Conservation (phyloP, 2,329 filamentous ascomycete species). For the Aspergillus intermedius region DNA sequence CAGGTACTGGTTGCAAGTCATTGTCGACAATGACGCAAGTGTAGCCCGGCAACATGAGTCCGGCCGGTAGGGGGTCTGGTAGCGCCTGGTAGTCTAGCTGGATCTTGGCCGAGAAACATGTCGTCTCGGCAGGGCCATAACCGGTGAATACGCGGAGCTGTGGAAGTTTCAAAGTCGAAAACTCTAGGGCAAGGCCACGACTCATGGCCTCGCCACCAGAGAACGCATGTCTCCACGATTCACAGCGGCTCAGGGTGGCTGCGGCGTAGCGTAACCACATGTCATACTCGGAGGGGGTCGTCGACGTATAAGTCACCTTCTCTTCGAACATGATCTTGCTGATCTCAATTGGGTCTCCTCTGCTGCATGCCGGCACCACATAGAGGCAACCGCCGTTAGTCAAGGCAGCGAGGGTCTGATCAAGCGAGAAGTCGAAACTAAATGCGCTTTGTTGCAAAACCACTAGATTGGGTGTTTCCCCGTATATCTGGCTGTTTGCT, state of each 20-base stretch:
- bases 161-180: slow-evolving; percentile 3
- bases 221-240: background rate
- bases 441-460: background rate
- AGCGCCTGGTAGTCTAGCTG: slow-evolving; percentile 25
- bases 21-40: slow-evolving; percentile 31
- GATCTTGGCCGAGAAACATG: slow-evolving; percentile 3
- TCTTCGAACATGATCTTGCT: slow-evolving; percentile 9
- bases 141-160: slow-evolving; percentile 6
- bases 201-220: background rate
- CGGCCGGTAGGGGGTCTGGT: slow-evolving; percentile 38
- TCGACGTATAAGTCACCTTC: slow-evolving; percentile 12
- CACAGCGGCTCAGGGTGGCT: slow-evolving; percentile 7
- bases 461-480: background rate
- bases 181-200: background rate
- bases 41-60: slow-evolving; percentile 35
- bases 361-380: background rate
- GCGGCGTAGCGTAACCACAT: slow-evolving; percentile 10
- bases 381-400: slow-evolving; percentile 10
- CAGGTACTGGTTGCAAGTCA: slow-evolving; percentile 29
- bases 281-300: slow-evolving; percentile 16
- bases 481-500: background rate
- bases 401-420: slow-evolving; percentile 13
- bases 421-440: slow-evolving; percentile 8
- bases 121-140: slow-evolving; percentile 14
- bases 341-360: background rate